Evolutionary conservation across 2,329 filamentous ascomycete species (phyloP).

Genomic region (Didymella sp.): DNA sequence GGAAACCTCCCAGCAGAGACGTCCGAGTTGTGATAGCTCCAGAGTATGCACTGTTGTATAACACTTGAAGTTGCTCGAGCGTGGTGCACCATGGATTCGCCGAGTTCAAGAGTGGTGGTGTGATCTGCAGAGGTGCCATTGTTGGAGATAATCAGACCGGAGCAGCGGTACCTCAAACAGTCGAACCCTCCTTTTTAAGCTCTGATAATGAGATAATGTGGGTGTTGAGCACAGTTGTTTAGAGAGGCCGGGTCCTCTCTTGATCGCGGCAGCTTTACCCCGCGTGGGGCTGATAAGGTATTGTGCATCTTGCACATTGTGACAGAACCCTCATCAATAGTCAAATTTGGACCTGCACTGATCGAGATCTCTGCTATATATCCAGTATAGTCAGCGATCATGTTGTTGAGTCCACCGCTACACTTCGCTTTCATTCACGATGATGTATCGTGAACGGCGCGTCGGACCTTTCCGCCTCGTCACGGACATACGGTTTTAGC

Average conservation of each 20-base stretch:
- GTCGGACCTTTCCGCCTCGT: slow-evolving; percentile 5
- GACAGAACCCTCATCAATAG: background rate
- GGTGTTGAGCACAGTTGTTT: background rate
- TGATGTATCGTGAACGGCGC: background rate
- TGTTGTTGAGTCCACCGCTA: background rate
- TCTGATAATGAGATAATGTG: no score
- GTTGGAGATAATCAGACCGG: background rate
- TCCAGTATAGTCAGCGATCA: background rate
- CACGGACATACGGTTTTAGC: background rate
- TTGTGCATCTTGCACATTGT: slow-evolving; percentile 1
- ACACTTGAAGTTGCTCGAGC: slow-evolving; percentile 63
- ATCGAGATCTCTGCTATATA: no score
- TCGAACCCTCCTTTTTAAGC: no score
- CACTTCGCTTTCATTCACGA: background rate
- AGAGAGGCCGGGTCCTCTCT: no score
- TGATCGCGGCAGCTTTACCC: slow-evolving; percentile 11
- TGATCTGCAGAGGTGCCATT: slow-evolving; percentile 57
- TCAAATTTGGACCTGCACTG: background rate
- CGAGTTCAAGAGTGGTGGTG: slow-evolving; percentile 75
- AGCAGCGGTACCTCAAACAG: background rate
- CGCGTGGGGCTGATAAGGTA: slow-evolving; percentile 19
- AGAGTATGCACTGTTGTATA: slow-evolving; percentile 68
- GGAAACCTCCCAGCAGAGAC: slow-evolving; percentile 68
- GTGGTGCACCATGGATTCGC: slow-evolving; percentile 78
- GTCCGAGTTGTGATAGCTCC: slow-evolving; percentile 80